Percentiles rank a stretch among this genome's conserved stretches.
phyloP scores from a whole-genome alignment of 2,329 filamentous ascomycete species.

The Aspergillus sp. region DNA sequence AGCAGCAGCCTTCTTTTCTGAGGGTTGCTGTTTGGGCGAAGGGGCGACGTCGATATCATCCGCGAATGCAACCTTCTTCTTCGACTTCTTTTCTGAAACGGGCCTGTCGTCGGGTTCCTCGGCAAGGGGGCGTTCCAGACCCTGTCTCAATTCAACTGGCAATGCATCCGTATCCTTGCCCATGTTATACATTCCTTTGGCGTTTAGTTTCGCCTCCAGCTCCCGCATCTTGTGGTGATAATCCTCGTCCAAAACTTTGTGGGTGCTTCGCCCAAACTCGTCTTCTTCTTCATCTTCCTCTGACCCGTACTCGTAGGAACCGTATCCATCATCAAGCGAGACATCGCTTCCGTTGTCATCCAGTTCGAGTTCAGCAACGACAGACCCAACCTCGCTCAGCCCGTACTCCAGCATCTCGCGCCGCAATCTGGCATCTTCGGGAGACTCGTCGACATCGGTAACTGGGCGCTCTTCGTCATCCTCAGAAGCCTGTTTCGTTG shows the following conservation, averaged over 20 bases:
- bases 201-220: constrained; percentile 65
- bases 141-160: constrained; percentile 22
- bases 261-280: constrained; percentile 63
- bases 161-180: constrained; percentile 39
- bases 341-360: constrained; percentile 53
- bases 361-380: constrained; percentile 84
- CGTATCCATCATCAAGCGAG: constrained; percentile 44
- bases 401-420: constrained; percentile 87
- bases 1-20: constrained; percentile 19
- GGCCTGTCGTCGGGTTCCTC: constrained; percentile 17
- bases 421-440: constrained; percentile 70
- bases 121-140: constrained; percentile 19
- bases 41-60: constrained; percentile 61
- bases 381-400: constrained; percentile 75
- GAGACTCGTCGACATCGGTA: constrained; percentile 63
- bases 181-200: constrained; percentile 47
- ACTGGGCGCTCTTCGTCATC: constrained; percentile 36
- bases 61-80: constrained; percentile 75
- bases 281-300: constrained; percentile 60
- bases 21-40: constrained; percentile 21
- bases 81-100: constrained; percentile 18
- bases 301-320: constrained; percentile 37
- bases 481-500: constrained; percentile 11
- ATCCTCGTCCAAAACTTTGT: constrained; percentile 58
- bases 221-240: constrained; percentile 78